Percentiles rank a stretch among this genome's conserved stretches.
Evolutionary conservation across 2,329 filamentous ascomycete genomes (phyloP).

Genomic region (Cladobotryum protrusum): DNA sequence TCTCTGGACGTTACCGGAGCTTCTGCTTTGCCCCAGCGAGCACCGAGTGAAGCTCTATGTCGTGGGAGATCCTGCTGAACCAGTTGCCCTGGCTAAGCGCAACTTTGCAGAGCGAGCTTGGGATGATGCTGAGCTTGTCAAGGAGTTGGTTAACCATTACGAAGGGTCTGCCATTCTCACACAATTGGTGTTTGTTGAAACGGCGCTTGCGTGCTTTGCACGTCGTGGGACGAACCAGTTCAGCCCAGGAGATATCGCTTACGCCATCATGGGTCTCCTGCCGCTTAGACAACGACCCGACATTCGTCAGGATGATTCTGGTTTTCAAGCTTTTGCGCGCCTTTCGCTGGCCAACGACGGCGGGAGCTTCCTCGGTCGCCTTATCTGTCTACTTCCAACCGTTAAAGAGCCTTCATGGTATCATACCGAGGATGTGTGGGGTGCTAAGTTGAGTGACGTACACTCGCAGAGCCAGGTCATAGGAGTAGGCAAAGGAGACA

Average conservation of each 20-base stretch:
- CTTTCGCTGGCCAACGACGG: constrained; percentile 41
- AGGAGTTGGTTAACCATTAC: too few species aligned
- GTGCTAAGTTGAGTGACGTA: constrained; percentile 13
- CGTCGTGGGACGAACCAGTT: constrained; percentile 30
- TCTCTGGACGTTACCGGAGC: constrained; percentile 41
- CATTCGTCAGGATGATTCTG: constrained; percentile 32
- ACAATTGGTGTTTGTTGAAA: constrained; percentile 33
- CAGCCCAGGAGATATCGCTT: constrained; percentile 34
- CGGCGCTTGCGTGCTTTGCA: constrained; percentile 28
- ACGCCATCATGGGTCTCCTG: constrained; percentile 40
- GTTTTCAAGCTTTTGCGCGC: constrained; percentile 41
- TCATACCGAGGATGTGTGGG: constrained; percentile 30
- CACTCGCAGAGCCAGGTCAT: constrained; percentile 21
- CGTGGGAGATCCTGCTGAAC: not conserved
- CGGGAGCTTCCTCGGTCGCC: constrained; percentile 37
- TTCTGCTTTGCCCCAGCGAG: constrained; percentile 18
- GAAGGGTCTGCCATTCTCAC: too few species aligned
- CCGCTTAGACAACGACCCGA: constrained; percentile 28
- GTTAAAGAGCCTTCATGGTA: constrained; percentile 30
- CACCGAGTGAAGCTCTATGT: constrained; percentile 6
- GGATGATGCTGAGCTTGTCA: too few species aligned
- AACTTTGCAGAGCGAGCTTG: too few species aligned
- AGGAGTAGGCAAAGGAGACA: too few species aligned
- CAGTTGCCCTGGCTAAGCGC: too few species aligned
- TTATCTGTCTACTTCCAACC: constrained; percentile 36